phyloP scores from a whole-genome alignment of 2,329 filamentous ascomycete species.

The Colletotrichum sp. region DNA sequence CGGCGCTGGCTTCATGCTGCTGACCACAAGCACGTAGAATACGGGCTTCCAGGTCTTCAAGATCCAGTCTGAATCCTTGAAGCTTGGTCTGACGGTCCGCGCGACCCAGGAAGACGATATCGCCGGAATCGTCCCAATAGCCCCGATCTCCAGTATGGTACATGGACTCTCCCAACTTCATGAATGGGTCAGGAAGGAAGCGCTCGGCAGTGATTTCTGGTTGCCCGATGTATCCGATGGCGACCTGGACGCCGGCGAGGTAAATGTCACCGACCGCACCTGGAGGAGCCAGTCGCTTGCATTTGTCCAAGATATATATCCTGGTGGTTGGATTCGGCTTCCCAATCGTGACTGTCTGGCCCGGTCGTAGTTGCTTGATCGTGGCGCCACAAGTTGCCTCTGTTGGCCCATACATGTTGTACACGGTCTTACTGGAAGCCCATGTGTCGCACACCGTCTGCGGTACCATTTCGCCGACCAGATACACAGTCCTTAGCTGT shows the following conservation, averaged over 20 bases:
- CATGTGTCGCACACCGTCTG: constrained; percentile 36
- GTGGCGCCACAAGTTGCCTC: constrained; percentile 43
- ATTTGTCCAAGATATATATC: constrained; percentile 42
- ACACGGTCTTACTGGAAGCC: constrained; percentile 31
- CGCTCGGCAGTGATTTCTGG: constrained; percentile 27
- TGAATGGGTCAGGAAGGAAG: constrained; percentile 34
- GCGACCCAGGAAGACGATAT: constrained; percentile 39
- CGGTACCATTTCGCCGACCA: constrained; percentile 41
- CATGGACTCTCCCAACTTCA: constrained; percentile 30
- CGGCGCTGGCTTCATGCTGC: constrained; percentile 8
- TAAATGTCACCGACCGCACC: constrained; percentile 46
- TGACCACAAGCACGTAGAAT: constrained; percentile 21
- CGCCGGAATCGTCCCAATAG: constrained; percentile 33
- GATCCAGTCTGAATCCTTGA: constrained; percentile 36
- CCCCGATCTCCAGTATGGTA: constrained; percentile 44
- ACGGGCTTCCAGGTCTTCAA: constrained; percentile 1
- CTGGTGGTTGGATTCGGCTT: constrained; percentile 29
- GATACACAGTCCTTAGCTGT: constrained; percentile 34
- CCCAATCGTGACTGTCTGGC: constrained; percentile 29
- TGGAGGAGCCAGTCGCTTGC: constrained; percentile 27
- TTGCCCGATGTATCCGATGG: constrained; percentile 41
- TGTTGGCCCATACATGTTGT: constrained; percentile 50
- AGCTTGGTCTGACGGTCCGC: constrained; percentile 37
- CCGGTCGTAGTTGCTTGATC: constrained; percentile 30
- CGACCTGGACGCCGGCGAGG: constrained; percentile 46